These are phyloP conservation scores for Rhytidiadelphus loreus DNA, from an alignment of 225 moss, liverwort and hornwort species.

Conservation along the genomic window DNA sequence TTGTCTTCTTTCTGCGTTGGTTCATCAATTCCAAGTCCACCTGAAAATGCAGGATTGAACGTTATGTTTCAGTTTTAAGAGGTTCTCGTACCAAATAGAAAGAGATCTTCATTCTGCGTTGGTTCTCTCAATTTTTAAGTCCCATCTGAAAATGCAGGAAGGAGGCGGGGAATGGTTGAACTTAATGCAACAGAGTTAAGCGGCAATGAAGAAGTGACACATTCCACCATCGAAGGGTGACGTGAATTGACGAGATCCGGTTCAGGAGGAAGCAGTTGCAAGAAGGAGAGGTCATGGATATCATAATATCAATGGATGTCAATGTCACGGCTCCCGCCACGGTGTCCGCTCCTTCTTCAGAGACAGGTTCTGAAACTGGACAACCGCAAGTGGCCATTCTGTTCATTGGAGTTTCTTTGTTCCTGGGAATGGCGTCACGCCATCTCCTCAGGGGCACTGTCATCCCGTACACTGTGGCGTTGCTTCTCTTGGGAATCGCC, in stretches of 20 bases:
- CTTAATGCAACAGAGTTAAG: not conserved
- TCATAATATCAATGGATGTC: not conserved
- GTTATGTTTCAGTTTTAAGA: not conserved
- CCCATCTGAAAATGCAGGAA: not conserved
- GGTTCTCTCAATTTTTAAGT: not conserved
- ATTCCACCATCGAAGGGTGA: not conserved
- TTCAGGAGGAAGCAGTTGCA: not conserved
- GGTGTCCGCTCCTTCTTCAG: not conserved
- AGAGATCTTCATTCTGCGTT: not conserved
- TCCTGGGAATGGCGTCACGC: slow-evolving; percentile 60
- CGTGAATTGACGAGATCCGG: not conserved
- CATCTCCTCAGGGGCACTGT: slow-evolving; percentile 59
- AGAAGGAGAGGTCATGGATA: not conserved
- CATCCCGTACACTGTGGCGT: slow-evolving; percentile 77
- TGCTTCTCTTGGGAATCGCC: slow-evolving; percentile 64
- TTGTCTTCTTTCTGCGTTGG: not conserved
- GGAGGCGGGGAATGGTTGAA: not conserved
- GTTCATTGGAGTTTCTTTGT: slow-evolving; percentile 62
- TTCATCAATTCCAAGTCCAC: not conserved
- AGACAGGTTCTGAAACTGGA: not conserved
- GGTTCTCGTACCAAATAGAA: not conserved
- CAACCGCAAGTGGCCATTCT: slow-evolving; percentile 65
- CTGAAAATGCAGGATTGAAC: not conserved
- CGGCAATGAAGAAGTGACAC: not conserved
- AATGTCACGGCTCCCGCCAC: not conserved